These are phyloP conservation scores for Moringa oleifera DNA, from an alignment of 345 rosid species.

Conservation along the genomic window DNA sequence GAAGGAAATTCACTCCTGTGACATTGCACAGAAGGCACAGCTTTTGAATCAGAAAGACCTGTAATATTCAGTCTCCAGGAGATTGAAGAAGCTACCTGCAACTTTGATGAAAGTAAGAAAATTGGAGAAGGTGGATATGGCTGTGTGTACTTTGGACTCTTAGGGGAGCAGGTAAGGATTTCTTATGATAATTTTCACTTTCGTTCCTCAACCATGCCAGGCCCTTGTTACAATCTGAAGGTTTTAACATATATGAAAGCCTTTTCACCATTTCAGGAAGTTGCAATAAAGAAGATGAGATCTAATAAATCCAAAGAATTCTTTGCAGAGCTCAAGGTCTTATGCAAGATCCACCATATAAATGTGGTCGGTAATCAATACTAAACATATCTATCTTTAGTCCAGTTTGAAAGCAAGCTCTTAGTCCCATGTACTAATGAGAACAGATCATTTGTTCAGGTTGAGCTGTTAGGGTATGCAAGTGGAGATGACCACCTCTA, in stretches of 20 bases:
- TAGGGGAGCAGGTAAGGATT: conserved; percentile 33
- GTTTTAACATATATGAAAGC: neutral
- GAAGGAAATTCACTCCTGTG: neutral
- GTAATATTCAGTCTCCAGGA: conserved; percentile 34
- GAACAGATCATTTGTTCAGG: conserved; percentile 24
- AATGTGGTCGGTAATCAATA: conserved; percentile 44
- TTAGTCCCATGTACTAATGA: neutral
- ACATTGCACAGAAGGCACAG: conserved; percentile 25
- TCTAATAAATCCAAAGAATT: conserved; percentile 66
- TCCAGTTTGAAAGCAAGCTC: neutral
- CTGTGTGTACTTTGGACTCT: conserved; percentile 41
- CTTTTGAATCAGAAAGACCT: conserved; percentile 53
- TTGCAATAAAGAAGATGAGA: conserved; percentile 66
- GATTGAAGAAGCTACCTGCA: conserved; percentile 49
- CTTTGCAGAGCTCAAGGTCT: conserved; percentile 63
- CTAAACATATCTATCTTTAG: neutral
- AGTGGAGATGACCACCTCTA: conserved; percentile 61
- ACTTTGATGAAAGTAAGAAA: conserved; percentile 43
- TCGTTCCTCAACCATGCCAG: conserved; percentile 3
- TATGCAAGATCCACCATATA: conserved; percentile 62
- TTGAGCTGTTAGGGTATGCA: conserved; percentile 59
- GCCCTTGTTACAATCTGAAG: no score
- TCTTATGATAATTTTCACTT: neutral
- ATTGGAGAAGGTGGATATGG: conserved; percentile 63
- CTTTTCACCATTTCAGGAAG: conserved; percentile 38